Conservation (phyloP, 805 yeast species). For the Saccharomyces jurei region DNA sequence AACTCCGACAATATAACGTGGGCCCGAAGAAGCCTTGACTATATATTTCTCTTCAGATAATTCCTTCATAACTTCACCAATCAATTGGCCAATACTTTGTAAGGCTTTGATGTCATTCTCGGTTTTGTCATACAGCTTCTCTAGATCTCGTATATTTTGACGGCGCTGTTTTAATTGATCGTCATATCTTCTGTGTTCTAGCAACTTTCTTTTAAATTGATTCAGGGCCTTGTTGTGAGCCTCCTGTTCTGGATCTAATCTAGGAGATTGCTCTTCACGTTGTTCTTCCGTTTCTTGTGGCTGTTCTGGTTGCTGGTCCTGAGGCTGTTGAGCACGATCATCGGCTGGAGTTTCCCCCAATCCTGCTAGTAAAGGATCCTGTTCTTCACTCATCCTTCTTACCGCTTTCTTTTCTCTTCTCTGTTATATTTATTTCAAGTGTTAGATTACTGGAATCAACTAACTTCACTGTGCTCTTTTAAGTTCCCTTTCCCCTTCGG, state of each 20-base stretch:
- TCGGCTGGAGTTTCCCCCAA: conserved; percentile 26
- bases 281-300: conserved; percentile 20
- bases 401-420: not conserved
- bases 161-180: conserved; percentile 80
- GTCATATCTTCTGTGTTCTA: conserved; percentile 93
- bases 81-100: conserved; percentile 93
- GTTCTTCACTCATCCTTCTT: conserved; percentile 47
- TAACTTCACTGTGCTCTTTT: not conserved
- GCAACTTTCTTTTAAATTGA: conserved; percentile 73
- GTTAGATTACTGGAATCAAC: not conserved
- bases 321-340: conserved; percentile 4
- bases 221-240: conserved; percentile 64
- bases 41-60: conserved; percentile 90
- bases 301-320: conserved; percentile 7
- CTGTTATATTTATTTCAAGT: not conserved
- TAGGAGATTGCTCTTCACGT: conserved; percentile 26
- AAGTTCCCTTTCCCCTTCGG: not conserved
- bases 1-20: conserved; percentile 95
- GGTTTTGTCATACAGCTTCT: conserved; percentile 79
- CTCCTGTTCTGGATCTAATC: conserved; percentile 49
- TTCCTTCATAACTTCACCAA: conserved; percentile 94
- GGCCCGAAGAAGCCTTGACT: conserved; percentile 95
- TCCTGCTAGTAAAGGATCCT: conserved; percentile 72
- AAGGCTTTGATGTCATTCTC: conserved; percentile 95
- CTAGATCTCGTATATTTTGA: conserved; percentile 72